These are phyloP conservation scores for Claviceps humidiphila DNA, from an alignment of 2,329 filamentous ascomycete species.

Conservation along the genomic window DNA sequence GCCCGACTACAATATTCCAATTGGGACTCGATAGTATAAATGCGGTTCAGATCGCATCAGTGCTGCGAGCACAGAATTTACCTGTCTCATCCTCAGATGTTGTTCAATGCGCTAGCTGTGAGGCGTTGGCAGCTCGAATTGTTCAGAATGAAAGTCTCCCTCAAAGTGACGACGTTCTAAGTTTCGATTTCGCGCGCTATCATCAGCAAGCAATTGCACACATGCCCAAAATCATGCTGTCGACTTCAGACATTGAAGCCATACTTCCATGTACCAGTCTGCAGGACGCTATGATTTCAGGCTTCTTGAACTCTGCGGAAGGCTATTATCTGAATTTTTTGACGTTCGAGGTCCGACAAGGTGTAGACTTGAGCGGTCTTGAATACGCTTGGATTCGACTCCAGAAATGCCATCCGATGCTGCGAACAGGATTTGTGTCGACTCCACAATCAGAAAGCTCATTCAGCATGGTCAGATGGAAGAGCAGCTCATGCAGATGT, in stretches of 20 bases:
- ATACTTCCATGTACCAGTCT: slow-evolving; percentile 67
- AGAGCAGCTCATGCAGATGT: not conserved
- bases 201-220: slow-evolving; percentile 16
- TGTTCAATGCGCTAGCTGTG: slow-evolving; percentile 45
- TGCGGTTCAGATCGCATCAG: slow-evolving; percentile 61
- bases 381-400: slow-evolving; percentile 46
- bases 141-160: slow-evolving; percentile 5
- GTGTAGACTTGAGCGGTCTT: slow-evolving; percentile 28
- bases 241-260: slow-evolving; percentile 31
- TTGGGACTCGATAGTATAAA: slow-evolving; percentile 90
- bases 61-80: slow-evolving; percentile 47
- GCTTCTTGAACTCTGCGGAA: slow-evolving; percentile 56
- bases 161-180: not conserved
- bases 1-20: slow-evolving; percentile 63
- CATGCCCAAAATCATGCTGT: slow-evolving; percentile 12
- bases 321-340: slow-evolving; percentile 65
- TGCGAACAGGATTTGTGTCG: slow-evolving; percentile 61
- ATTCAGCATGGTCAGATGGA: slow-evolving; percentile 64
- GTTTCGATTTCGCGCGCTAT: slow-evolving; percentile 28
- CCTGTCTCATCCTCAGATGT: slow-evolving; percentile 57
- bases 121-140: slow-evolving; percentile 22
- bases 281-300: slow-evolving; percentile 67
- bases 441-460: slow-evolving; percentile 45
- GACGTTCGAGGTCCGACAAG: slow-evolving; percentile 33
- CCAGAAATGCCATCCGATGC: slow-evolving; percentile 48